Conservation (phyloP, 1,139 yeast genomes). For the Suhomyces yuchorum region DNA sequence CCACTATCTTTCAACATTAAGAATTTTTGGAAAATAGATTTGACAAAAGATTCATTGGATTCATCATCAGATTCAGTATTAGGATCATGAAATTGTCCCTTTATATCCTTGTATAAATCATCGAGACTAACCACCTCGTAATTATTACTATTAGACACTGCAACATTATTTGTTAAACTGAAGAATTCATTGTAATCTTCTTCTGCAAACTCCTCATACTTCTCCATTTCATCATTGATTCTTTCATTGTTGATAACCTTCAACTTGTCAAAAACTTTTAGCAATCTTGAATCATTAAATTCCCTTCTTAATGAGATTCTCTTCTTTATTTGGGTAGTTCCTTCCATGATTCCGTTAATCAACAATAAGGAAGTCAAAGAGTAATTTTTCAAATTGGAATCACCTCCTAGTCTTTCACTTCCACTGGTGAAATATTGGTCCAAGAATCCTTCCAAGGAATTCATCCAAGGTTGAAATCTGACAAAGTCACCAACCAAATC, state of each 20-base stretch:
- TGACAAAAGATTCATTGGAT: constrained; percentile 20
- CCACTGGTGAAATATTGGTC: constrained; percentile 34
- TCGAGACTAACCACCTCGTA: constrained; percentile 23
- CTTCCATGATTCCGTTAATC: constrained; percentile 43
- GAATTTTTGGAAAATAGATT: constrained; percentile 29
- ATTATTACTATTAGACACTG: constrained; percentile 13
- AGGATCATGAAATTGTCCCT: constrained; percentile 15
- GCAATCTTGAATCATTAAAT: constrained; percentile 43
- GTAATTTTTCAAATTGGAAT: constrained; percentile 40
- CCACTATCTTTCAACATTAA: constrained; percentile 29
- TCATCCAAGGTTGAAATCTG: constrained; percentile 47
- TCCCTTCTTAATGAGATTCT: constrained; percentile 43
- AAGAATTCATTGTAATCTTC: constrained; percentile 37
- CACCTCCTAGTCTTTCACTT: constrained; percentile 19
- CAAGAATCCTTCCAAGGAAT: constrained; percentile 38
- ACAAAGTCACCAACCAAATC: constrained; percentile 39
- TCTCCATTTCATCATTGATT: constrained; percentile 47
- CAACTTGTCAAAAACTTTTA: constrained; percentile 41
- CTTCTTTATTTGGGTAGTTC: constrained; percentile 32
- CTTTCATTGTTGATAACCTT: constrained; percentile 39
- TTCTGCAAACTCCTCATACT: constrained; percentile 43
- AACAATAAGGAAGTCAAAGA: constrained; percentile 48
- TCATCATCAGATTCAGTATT: constrained; percentile 8
- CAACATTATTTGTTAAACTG: constrained; percentile 13
- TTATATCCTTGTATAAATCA: constrained; percentile 24